Evolutionary conservation across 2,329 filamentous ascomycete genomes (phyloP).

Genomic region (Clonostachys solani): DNA sequence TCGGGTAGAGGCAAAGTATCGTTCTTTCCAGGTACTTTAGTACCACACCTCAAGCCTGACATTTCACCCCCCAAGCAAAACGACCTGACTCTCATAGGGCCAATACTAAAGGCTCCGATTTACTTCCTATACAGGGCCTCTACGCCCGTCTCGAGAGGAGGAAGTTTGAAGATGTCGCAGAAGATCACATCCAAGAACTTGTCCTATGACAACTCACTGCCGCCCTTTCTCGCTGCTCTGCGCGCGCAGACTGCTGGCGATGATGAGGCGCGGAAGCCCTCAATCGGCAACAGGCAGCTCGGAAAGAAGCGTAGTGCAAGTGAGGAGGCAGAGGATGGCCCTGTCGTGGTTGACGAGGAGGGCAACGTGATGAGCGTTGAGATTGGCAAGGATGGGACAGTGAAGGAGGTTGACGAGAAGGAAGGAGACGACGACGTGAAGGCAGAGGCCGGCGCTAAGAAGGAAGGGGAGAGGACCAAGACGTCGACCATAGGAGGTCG

Average conservation of each 20-base stretch:
- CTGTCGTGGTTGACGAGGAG: constrained; percentile 69
- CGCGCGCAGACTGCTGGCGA: constrained; percentile 46
- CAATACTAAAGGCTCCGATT: too few relatives aligned
- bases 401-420: constrained; percentile 21
- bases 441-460: constrained; percentile 22
- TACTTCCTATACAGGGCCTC: too few relatives aligned
- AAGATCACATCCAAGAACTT: constrained; percentile 71
- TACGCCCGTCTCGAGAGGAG: too few relatives aligned
- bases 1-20: too few relatives aligned
- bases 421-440: constrained; percentile 16
- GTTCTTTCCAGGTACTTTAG: too few relatives aligned
- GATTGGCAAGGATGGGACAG: constrained; percentile 35
- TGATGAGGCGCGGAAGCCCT: constrained; percentile 43
- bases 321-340: constrained; percentile 72
- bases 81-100: too few relatives aligned
- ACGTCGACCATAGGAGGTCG: constrained; percentile 28
- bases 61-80: too few relatives aligned
- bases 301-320: constrained; percentile 53
- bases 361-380: constrained; percentile 57
- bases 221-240: constrained; percentile 56
- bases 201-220: constrained; percentile 55
- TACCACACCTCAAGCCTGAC: too few relatives aligned
- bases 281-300: constrained; percentile 40
- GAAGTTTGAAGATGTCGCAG: constrained; percentile 31
- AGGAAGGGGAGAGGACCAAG: constrained; percentile 11